phyloP scores from a whole-genome alignment of 2,329 filamentous ascomycete genomes.

The Trichophyton benhamiae region DNA sequence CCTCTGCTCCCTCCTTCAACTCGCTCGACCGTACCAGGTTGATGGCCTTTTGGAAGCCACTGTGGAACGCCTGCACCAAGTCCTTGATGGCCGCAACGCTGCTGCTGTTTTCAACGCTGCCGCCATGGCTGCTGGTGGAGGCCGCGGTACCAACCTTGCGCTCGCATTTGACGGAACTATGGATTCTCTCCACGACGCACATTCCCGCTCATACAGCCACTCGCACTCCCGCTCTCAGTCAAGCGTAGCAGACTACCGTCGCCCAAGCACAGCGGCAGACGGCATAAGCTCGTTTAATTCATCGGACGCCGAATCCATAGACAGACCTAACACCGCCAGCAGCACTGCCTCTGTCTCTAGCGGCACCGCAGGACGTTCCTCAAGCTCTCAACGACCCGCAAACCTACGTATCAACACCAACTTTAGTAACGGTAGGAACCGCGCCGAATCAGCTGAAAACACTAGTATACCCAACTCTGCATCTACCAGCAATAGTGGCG shows the following conservation, averaged over 20 bases:
- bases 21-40: conserved; percentile 83
- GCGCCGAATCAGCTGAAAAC: conserved; percentile 30
- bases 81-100: conserved; percentile 85
- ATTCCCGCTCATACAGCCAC: conserved; percentile 11
- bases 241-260: conserved; percentile 4
- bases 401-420: conserved; percentile 31
- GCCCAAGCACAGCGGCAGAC: conserved; percentile 18
- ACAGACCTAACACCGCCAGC: conserved; percentile 16
- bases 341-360: neutral
- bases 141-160: conserved; percentile 62
- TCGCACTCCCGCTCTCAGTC: neutral
- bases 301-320: conserved; percentile 29
- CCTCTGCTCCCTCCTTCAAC: conserved; percentile 84
- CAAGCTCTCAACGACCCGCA: conserved; percentile 12
- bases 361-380: conserved; percentile 6
- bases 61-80: conserved; percentile 75
- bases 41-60: conserved; percentile 87
- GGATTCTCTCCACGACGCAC: conserved; percentile 30
- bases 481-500: conserved; percentile 28
- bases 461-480: conserved; percentile 28
- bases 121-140: conserved; percentile 92
- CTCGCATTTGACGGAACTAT: conserved; percentile 40
- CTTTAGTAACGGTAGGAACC: conserved; percentile 20
- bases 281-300: conserved; percentile 26
- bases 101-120: conserved; percentile 97